These are phyloP conservation scores for Tubosaeta brunneosetosa DNA, from an alignment of 768 basidiomycete genomes.

Conservation along the genomic window DNA sequence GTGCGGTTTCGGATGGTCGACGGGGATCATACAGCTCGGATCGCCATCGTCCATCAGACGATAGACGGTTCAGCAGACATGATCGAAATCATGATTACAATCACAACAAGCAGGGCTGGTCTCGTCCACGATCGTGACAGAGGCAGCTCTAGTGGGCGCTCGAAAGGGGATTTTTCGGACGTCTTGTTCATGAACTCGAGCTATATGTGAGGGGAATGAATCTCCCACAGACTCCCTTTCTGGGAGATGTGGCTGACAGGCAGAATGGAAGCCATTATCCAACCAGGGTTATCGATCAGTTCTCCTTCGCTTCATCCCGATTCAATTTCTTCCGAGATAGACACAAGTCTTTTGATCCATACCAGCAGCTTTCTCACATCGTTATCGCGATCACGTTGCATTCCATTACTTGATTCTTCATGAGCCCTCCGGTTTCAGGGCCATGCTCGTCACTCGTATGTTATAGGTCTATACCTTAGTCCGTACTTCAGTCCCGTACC, in stretches of 20 bases:
- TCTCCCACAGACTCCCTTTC: neutral
- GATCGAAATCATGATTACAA: constrained; percentile 10
- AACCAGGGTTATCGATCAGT: neutral
- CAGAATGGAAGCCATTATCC: neutral
- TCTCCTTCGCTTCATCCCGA: neutral
- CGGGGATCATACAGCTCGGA: constrained; percentile 16
- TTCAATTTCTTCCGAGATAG: neutral
- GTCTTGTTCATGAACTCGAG: neutral
- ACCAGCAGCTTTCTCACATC: neutral
- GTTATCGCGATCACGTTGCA: neutral
- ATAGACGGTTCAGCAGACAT: constrained; percentile 11
- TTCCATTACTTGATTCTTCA: neutral
- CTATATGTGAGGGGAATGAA: neutral
- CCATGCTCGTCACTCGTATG: neutral
- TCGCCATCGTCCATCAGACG: constrained; percentile 14
- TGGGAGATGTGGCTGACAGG: neutral
- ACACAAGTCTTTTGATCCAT: neutral
- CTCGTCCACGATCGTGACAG: constrained; percentile 2
- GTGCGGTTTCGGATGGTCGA: constrained; percentile 13
- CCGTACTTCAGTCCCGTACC: neutral
- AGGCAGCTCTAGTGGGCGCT: neutral
- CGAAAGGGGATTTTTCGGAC: neutral
- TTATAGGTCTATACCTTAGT: neutral
- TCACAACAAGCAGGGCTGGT: constrained; percentile 8
- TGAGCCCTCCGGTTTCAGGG: neutral